Percentiles rank a stretch among this genome's conserved stretches.
Conservation (phyloP, 352 stramenopile genomes). For the Pythium utonaiense region DNA sequence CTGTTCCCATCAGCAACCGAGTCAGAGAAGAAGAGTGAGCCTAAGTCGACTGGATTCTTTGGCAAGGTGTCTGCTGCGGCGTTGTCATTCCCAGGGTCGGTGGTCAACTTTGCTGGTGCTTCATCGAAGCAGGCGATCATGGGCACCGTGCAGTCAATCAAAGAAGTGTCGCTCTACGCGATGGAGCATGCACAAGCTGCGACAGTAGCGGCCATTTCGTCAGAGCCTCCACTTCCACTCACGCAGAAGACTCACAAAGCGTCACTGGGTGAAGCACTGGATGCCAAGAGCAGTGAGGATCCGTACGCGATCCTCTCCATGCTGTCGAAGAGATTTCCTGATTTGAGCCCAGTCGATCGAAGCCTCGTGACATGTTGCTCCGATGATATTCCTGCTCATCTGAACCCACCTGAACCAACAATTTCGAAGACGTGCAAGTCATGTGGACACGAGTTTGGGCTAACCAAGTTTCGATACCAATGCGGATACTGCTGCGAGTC, state of each 20-base stretch:
- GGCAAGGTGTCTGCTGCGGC: slow-evolving; percentile 56
- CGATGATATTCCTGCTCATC: slow-evolving; percentile 37
- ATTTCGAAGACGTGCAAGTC: slow-evolving; percentile 63
- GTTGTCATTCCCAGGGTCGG: slow-evolving; percentile 54
- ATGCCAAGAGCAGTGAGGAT: slow-evolving; percentile 23
- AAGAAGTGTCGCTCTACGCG: slow-evolving; percentile 70
- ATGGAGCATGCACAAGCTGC: slow-evolving; percentile 69
- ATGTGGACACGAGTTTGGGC: slow-evolving; percentile 68
- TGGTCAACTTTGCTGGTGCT: slow-evolving; percentile 55
- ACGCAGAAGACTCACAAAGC: slow-evolving; percentile 9
- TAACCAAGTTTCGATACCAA: slow-evolving; percentile 83
- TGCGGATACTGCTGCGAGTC: slow-evolving; percentile 81
- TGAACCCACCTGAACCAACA: slow-evolving; percentile 61
- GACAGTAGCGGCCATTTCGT: slow-evolving; percentile 51
- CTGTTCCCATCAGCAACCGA: slow-evolving; percentile 14
- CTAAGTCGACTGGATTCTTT: slow-evolving; percentile 66
- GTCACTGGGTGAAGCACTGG: slow-evolving; percentile 7
- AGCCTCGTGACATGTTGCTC: slow-evolving; percentile 69
- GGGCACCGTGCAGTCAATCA: slow-evolving; percentile 68
- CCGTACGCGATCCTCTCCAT: slow-evolving; percentile 52
- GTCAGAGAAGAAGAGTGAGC: slow-evolving; percentile 18
- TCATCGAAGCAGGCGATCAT: slow-evolving; percentile 68
- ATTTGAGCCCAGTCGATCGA: slow-evolving; percentile 68
- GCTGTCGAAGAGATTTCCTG: slow-evolving; percentile 72
- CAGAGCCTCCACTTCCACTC: slow-evolving; percentile 38